Percentiles rank a stretch among this genome's conserved stretches.
These are phyloP conservation scores for Cyclocybe cylindracea DNA, from an alignment of 768 basidiomycete genomes.

Conservation along the genomic window DNA sequence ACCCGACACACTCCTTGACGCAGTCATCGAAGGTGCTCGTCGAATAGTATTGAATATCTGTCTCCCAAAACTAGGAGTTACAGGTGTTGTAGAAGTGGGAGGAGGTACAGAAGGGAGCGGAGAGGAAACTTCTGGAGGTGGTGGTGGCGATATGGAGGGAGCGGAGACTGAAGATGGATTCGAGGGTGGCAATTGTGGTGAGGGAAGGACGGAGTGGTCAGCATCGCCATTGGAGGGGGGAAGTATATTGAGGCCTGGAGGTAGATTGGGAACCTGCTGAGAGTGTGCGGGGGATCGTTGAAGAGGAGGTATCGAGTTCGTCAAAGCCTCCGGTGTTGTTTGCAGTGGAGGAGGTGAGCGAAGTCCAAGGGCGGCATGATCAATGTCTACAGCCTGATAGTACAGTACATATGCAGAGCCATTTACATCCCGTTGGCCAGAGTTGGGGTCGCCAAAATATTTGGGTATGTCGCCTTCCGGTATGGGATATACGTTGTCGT, in stretches of 20 bases:
- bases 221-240: conserved; percentile 20
- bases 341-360: conserved; percentile 31
- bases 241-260: conserved; percentile 24
- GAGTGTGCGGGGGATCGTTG: conserved; percentile 15
- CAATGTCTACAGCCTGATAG: conserved; percentile 92
- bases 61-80: conserved; percentile 22
- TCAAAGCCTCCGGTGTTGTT: conserved; percentile 23
- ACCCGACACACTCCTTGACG: conserved; percentile 11
- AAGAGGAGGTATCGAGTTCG: conserved; percentile 17
- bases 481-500: conserved; percentile 88
- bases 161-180: conserved; percentile 5
- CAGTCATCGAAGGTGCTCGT: conserved; percentile 34
- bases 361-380: conserved; percentile 71
- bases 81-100: conserved; percentile 14
- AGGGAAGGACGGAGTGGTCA: conserved; percentile 24
- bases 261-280: conserved; percentile 28
- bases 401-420: conserved; percentile 94
- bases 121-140: conserved; percentile 5
- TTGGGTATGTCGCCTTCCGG: conserved; percentile 87
- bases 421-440: conserved; percentile 31
- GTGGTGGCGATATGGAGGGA: conserved; percentile 13
- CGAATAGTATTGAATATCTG: conserved; percentile 32
- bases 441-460: conserved; percentile 90
- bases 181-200: conserved; percentile 4
- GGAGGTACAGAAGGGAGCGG: conserved; percentile 6